Percentiles rank a stretch among this genome's conserved stretches.
Conservation (phyloP, 1,139 yeast genomes). For the Meyerozyma sp. region DNA sequence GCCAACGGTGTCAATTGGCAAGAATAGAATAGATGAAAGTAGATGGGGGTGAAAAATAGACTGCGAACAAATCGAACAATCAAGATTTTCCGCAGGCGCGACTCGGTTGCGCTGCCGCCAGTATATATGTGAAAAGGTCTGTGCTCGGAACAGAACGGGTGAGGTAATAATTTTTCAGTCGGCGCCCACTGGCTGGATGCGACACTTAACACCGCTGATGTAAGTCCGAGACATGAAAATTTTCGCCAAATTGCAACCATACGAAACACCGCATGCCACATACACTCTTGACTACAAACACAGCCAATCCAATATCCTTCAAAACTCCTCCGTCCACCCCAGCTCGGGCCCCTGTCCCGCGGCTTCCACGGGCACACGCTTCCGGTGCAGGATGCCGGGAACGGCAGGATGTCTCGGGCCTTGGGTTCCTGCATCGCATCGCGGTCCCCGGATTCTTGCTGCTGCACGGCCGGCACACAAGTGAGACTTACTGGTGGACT, state of each 20-base stretch:
- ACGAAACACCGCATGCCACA: too few species aligned
- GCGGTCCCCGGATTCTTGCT: background rate
- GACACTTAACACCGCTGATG: constrained; percentile 1
- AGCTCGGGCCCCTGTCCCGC: background rate
- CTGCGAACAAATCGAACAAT: background rate
- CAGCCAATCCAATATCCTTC: background rate
- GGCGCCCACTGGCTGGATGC: constrained; percentile 2
- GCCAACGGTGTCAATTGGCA: too few species aligned
- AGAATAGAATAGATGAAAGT: background rate
- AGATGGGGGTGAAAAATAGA: background rate
- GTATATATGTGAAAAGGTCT: background rate
- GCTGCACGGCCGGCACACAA: background rate
- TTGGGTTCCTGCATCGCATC: background rate
- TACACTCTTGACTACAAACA: too few species aligned
- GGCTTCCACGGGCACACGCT: background rate
- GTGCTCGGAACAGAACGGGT: background rate
- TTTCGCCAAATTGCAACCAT: background rate
- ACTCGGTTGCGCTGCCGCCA: background rate
- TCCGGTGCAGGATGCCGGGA: constrained; percentile 1
- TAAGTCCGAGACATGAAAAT: background rate
- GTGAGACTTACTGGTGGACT: background rate
- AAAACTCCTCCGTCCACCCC: background rate
- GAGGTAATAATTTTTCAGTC: constrained; percentile 1
- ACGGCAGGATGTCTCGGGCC: background rate
- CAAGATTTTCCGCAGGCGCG: background rate